Percentiles rank a stretch among this genome's conserved stretches.
Evolutionary conservation across 164 flowering plant species (phyloP).

Genomic region (Annona squamosa): DNA sequence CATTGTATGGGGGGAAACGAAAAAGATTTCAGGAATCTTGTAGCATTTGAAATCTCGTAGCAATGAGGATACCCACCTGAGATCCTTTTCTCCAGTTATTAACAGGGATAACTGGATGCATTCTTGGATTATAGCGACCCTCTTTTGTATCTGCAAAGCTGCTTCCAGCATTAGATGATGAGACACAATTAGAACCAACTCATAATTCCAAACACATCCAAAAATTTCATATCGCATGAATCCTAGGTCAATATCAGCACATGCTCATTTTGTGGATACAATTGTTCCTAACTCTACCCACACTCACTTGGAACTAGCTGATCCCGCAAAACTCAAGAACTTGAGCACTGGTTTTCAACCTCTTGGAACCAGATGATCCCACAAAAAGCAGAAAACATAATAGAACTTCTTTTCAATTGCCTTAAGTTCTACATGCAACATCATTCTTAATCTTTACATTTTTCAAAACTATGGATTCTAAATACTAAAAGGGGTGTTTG

Average conservation of each 20-base stretch:
- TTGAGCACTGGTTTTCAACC: too few species aligned
- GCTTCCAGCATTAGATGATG: conserved; percentile 26
- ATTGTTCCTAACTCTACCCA: too few species aligned
- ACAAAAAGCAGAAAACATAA: too few species aligned
- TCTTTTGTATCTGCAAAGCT: conserved; percentile 95
- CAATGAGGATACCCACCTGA: conserved; percentile 47
- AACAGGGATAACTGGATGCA: conserved; percentile 81
- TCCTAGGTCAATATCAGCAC: background rate
- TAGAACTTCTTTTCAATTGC: too few species aligned
- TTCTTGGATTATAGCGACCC: conserved; percentile 92
- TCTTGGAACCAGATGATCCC: too few species aligned
- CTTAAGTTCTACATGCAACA: too few species aligned
- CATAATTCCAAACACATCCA: conserved; percentile 11
- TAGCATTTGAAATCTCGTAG: background rate
- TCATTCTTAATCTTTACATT: too few species aligned
- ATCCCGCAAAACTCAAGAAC: too few species aligned
- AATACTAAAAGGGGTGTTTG: too few species aligned
- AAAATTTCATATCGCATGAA: conserved; percentile 8
- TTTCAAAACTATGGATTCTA: too few species aligned
- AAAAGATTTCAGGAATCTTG: background rate
- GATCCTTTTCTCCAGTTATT: conserved; percentile 97
- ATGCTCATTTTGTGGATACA: background rate
- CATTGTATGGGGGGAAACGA: background rate
- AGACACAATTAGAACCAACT: conserved; percentile 19
- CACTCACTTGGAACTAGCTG: too few species aligned